These are phyloP conservation scores for Durotheca rogersii DNA, from an alignment of 495 filamentous ascomycete genomes.

Conservation along the genomic window DNA sequence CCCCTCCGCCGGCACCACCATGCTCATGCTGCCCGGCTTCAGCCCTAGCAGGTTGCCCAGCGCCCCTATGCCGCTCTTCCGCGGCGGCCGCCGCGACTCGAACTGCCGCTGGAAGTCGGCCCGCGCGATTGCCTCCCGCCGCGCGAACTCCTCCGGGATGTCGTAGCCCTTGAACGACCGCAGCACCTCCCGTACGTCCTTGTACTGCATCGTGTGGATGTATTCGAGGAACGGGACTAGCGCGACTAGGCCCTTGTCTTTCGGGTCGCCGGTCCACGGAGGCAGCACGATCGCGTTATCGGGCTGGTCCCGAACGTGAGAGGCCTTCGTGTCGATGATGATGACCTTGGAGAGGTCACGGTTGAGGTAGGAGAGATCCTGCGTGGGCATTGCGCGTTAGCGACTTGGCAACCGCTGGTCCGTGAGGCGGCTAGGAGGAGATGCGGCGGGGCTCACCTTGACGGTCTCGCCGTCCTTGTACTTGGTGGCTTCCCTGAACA, in stretches of 20 bases:
- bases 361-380: constrained; percentile 96
- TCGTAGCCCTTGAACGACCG: constrained; percentile 82
- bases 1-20: constrained; percentile 58
- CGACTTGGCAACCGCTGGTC: neutral
- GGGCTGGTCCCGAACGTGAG: constrained; percentile 81
- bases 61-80: constrained; percentile 58
- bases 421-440: neutral
- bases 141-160: constrained; percentile 85
- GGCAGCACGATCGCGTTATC: constrained; percentile 90
- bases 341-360: constrained; percentile 91
- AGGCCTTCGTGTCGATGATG: constrained; percentile 80
- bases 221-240: constrained; percentile 96
- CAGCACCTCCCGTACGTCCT: constrained; percentile 80
- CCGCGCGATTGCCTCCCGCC: constrained; percentile 80
- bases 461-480: constrained; percentile 95
- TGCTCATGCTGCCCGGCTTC: constrained; percentile 58
- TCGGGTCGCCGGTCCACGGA: constrained; percentile 80
- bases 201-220: constrained; percentile 85
- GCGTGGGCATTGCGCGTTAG: constrained; percentile 5
- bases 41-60: constrained; percentile 72
- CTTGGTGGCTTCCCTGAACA: constrained; percentile 90
- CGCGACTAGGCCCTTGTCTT: constrained; percentile 80
- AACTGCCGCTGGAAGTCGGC: constrained; percentile 76
- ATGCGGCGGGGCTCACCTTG: constrained; percentile 64
- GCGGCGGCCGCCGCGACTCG: constrained; percentile 66